Percentiles rank a stretch among this genome's conserved stretches.
Evolutionary conservation across 306 rosid species (phyloP).

Genomic region (Trichosanthes cucumerina): DNA sequence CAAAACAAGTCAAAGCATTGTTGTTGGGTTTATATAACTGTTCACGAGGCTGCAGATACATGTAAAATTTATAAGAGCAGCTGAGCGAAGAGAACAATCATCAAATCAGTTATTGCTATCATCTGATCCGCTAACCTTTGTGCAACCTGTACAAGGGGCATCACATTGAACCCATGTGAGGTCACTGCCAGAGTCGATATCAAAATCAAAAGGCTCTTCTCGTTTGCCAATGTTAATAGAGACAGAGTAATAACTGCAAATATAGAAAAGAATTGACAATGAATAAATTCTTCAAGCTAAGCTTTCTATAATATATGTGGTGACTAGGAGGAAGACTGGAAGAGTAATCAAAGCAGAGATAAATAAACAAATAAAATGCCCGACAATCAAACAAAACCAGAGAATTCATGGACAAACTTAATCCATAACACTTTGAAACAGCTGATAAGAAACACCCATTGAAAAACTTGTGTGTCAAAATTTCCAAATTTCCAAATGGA

Average conservation of each 20-base stretch:
- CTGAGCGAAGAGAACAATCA: neutral
- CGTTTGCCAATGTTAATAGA: slow-evolving; percentile 49
- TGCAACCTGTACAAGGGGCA: slow-evolving; percentile 68
- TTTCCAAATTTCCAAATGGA: neutral
- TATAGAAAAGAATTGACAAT: slow-evolving; percentile 2
- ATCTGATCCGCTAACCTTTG: slow-evolving; percentile 25
- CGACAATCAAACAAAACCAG: neutral
- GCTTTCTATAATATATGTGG: neutral
- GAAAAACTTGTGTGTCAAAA: neutral
- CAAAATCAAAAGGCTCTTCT: slow-evolving; percentile 46
- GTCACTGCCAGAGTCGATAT: slow-evolving; percentile 85
- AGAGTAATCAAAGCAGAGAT: neutral
- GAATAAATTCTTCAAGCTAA: neutral
- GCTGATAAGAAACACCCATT: neutral
- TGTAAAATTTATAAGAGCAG: neutral
- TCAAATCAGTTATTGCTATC: neutral
- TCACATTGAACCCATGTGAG: slow-evolving; percentile 89
- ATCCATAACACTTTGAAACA: neutral
- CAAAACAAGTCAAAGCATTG: slow-evolving; percentile 32
- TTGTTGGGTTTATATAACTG: slow-evolving; percentile 39
- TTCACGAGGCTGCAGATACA: slow-evolving; percentile 34
- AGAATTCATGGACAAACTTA: neutral
- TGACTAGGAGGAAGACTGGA: neutral
- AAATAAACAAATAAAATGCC: neutral
- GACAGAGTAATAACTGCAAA: slow-evolving; percentile 40